Base-by-base conservation (phyloP, 768 basidiomycete species). In the Aureoboletus auriporus region DNA sequence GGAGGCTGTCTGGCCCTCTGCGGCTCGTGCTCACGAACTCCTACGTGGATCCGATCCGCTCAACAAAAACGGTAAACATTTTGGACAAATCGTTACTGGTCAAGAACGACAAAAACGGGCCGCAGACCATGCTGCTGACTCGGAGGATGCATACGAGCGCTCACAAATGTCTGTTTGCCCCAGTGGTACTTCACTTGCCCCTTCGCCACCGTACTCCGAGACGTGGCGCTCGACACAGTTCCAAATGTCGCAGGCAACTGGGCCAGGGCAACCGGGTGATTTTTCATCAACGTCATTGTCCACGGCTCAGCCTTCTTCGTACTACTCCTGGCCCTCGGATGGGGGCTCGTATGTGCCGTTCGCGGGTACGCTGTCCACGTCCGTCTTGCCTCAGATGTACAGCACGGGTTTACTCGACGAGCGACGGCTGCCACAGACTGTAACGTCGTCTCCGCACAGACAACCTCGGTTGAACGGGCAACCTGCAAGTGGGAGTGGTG, bases 1-100 rank as follows among this genome's bases (percentile, higher is more conserved):
- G 82, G 76, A 80, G 43, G 69, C 76, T 33, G 71, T 84, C 23
- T 91, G 89, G 89, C 88, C 88, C 0, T 80, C 80, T 51, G 89
- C 89, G 4, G 80, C 74, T 9, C 82, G 89, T 14, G 86, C 86
- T 5, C 73, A 82, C 43, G 83, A 86, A 59, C 79, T 91, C 16
- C 75, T 91, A 42, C 75, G 77, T 37, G 86, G 84, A 36, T 75
- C 82, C 33, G 81, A 83, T 60, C 61, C 65, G 2, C 31, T 58
- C 29, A 53, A 51, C 47, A 56, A 49, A 39, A 41, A 41, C 17
- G 12, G 23, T 34, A 49, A 45, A 31, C 28, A 17, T 12, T 35
- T 42, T 4, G 55, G 49, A n/a, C 56, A 55, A 30, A 35, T 54
- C 1, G 46, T 53, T 11, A 49, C 54, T 5, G 54, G 46, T 37